Percentiles rank a stretch among this genome's conserved stretches.
phyloP scores from a whole-genome alignment of 1,284 basidiomycete genomes.

The Fomitiporia mediterranea region DNA sequence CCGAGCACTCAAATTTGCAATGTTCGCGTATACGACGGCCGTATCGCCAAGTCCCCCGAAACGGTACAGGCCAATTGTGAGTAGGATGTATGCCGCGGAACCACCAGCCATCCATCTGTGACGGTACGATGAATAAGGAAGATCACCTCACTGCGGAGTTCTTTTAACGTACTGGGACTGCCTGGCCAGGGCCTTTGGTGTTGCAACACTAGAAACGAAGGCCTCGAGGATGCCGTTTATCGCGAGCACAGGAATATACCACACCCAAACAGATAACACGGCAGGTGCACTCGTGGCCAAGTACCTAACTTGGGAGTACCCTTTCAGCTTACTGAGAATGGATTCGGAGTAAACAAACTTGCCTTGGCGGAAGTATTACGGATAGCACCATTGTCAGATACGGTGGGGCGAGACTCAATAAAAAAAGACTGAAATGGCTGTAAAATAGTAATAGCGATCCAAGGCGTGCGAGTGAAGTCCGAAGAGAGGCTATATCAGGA shows the following conservation, averaged over 20 bases:
- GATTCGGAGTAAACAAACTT: background rate
- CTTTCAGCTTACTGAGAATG: background rate
- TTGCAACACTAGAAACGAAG: slow-evolving; percentile 78
- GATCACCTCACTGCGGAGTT: slow-evolving; percentile 18
- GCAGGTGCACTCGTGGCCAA: slow-evolving; percentile 66
- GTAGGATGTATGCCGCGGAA: slow-evolving; percentile 53
- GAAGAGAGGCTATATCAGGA: slow-evolving; percentile 18
- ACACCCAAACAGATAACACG: slow-evolving; percentile 74
- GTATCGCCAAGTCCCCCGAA: slow-evolving; percentile 53
- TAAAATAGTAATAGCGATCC: slow-evolving; percentile 65
- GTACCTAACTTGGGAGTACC: slow-evolving; percentile 37
- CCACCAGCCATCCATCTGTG: slow-evolving; percentile 66
- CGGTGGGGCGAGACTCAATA: slow-evolving; percentile 69
- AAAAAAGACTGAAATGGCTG: slow-evolving; percentile 61
- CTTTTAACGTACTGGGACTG: slow-evolving; percentile 53
- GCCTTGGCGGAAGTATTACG: slow-evolving; percentile 61
- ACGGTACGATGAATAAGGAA: slow-evolving; percentile 10
- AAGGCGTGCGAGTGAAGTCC: slow-evolving; percentile 27
- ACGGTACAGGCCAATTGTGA: slow-evolving; percentile 47
- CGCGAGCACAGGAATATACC: slow-evolving; percentile 84
- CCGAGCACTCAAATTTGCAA: slow-evolving; percentile 55
- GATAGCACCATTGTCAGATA: slow-evolving; percentile 68
- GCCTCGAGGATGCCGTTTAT: slow-evolving; percentile 88
- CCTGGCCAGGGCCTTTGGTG: slow-evolving; percentile 51
- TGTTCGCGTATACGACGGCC: slow-evolving; percentile 74